Percentiles rank a stretch among this genome's conserved stretches.
phyloP scores from a whole-genome alignment of 2,329 filamentous ascomycete species.

The Diaporthe sp. region DNA sequence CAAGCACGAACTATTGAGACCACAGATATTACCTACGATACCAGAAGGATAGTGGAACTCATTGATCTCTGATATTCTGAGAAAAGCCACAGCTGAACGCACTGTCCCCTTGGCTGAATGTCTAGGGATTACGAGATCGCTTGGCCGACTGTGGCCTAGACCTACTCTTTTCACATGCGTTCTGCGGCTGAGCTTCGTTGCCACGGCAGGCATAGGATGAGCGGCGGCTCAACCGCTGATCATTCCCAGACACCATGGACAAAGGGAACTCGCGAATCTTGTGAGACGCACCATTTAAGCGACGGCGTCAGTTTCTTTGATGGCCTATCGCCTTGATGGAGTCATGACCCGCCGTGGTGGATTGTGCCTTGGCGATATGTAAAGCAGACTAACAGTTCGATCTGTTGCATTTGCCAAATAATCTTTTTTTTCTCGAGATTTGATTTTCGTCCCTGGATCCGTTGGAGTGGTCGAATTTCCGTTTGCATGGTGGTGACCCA shows the following conservation, averaged over 20 bases:
- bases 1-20: not conserved
- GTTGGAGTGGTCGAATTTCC: not conserved
- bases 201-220: not conserved
- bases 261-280: not conserved
- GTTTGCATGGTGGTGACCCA: not conserved
- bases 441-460: not conserved
- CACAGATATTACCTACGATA: not conserved
- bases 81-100: not conserved
- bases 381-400: not conserved
- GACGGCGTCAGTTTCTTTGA: not conserved
- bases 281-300: not conserved
- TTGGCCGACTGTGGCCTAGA: not conserved
- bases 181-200: no score
- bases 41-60: not conserved
- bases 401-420: not conserved
- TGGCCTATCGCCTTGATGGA: not conserved
- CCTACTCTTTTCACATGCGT: not conserved
- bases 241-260: not conserved
- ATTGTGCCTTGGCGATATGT: not conserved
- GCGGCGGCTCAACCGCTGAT: not conserved
- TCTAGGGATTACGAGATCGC: not conserved
- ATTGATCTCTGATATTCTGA: not conserved
- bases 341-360: not conserved
- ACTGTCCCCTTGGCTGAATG: not conserved
- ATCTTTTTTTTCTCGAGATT: no score